Conservation (phyloP, 2,329 filamentous ascomycete species). For the Penicillium concentricum region DNA sequence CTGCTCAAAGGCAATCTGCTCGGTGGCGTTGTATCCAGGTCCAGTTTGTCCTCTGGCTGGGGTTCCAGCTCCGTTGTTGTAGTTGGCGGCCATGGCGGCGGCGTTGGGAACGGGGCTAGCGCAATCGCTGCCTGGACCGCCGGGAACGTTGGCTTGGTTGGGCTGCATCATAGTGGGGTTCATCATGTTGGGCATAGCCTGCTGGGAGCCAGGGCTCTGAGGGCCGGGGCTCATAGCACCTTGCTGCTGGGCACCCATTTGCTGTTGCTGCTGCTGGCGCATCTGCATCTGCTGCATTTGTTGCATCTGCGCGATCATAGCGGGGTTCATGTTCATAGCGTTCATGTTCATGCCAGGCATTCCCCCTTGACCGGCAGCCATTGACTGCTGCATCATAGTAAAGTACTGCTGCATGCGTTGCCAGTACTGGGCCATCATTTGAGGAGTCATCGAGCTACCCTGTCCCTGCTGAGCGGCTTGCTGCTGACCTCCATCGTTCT, state of each 20-base stretch:
- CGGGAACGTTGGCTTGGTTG: slow-evolving; percentile 38
- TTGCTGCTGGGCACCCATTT: slow-evolving; percentile 52
- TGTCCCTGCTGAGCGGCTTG: slow-evolving; percentile 48
- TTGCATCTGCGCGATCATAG: slow-evolving; percentile 72
- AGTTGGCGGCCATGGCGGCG: slow-evolving; percentile 44
- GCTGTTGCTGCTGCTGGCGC: slow-evolving; percentile 51
- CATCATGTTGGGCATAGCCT: slow-evolving; percentile 55
- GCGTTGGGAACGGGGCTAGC: slow-evolving; percentile 54
- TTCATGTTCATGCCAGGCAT: slow-evolving; percentile 59
- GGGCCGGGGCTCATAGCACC: slow-evolving; percentile 37
- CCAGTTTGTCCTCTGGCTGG: slow-evolving; percentile 33
- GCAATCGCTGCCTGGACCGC: slow-evolving; percentile 15
- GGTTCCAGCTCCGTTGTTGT: slow-evolving; percentile 19
- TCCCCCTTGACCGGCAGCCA: slow-evolving; percentile 57
- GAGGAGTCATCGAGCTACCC: slow-evolving; percentile 76
- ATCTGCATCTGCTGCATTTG: slow-evolving; percentile 59
- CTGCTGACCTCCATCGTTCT: slow-evolving; percentile 45
- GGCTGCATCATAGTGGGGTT: slow-evolving; percentile 70
- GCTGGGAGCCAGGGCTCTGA: slow-evolving; percentile 51
- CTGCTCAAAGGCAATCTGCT: slow-evolving; percentile 73
- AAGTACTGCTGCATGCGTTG: slow-evolving; percentile 98
- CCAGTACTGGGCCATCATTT: slow-evolving; percentile 98
- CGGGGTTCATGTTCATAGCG: slow-evolving; percentile 73
- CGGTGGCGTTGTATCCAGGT: slow-evolving; percentile 64
- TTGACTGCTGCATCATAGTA: slow-evolving; percentile 88